Conservation (phyloP, 768 basidiomycete genomes). For the Termitomyces eurrhizus region DNA sequence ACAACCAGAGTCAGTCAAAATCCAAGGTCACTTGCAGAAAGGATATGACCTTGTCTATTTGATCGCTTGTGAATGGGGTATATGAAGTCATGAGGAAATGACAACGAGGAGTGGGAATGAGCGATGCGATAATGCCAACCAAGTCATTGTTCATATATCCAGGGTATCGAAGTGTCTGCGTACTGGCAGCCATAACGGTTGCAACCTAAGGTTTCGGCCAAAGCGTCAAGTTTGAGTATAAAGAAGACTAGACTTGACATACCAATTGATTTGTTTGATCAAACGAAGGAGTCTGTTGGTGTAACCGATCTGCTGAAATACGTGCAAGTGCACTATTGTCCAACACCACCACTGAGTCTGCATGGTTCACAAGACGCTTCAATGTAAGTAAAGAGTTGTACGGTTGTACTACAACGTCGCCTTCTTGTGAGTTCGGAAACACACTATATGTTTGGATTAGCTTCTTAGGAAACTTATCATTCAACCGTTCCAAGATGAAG, state of each 20-base stretch:
- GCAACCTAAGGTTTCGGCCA: constrained; percentile 59
- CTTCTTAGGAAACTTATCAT: constrained; percentile 98
- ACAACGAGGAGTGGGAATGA: constrained; percentile 95
- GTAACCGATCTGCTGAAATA: constrained; percentile 89
- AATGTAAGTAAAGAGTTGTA: constrained; percentile 94
- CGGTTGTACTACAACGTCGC: constrained; percentile 97
- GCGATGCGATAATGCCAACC: constrained; percentile 92
- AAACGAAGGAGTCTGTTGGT: constrained; percentile 82
- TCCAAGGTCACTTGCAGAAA: neutral
- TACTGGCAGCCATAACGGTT: constrained; percentile 97
- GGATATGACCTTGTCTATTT: constrained; percentile 79
- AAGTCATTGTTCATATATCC: constrained; percentile 99
- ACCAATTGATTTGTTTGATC: constrained; percentile 93
- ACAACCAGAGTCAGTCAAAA: neutral
- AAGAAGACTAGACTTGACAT: constrained; percentile 18
- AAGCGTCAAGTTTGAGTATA: neutral
- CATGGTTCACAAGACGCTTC: constrained; percentile 92
- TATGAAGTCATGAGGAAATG: constrained; percentile 99
- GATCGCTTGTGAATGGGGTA: constrained; percentile 96
- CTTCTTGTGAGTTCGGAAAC: constrained; percentile 90
- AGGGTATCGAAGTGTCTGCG: constrained; percentile 94
- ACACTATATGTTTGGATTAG: constrained; percentile 99
- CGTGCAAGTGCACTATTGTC: constrained; percentile 93
- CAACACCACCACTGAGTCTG: constrained; percentile 95
- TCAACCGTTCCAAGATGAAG: constrained; percentile 93